These are phyloP conservation scores for Cicer arietinum DNA, from an alignment of 306 rosid genomes.

Conservation along the genomic window DNA sequence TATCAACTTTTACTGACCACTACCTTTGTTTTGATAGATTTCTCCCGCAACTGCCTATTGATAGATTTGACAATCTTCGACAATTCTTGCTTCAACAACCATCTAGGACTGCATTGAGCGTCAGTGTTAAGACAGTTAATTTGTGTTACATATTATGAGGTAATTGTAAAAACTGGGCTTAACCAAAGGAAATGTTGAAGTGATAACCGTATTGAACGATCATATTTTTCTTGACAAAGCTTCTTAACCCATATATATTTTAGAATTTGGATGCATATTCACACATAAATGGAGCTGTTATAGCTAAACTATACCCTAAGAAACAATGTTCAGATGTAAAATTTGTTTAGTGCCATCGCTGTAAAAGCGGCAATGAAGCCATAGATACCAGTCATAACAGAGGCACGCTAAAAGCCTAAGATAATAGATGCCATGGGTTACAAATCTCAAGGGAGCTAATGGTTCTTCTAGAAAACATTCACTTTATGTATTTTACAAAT, in stretches of 20 bases:
- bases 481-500: background rate
- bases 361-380: constrained; percentile 26
- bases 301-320: constrained; percentile 3
- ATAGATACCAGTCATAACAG: constrained; percentile 25
- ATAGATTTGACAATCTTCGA: constrained; percentile 87
- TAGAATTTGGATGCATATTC: background rate
- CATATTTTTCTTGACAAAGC: constrained; percentile 28
- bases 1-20: constrained; percentile 25
- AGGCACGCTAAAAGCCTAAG: background rate
- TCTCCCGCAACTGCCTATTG: constrained; percentile 95
- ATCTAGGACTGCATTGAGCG: constrained; percentile 81
- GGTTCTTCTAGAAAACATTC: constrained; percentile 3
- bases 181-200: constrained; percentile 3
- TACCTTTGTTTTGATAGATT: constrained; percentile 99
- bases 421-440: constrained; percentile 21
- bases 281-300: background rate
- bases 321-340: constrained; percentile 29
- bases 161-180: constrained; percentile 16
- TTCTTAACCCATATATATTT: constrained; percentile 14
- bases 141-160: constrained; percentile 27
- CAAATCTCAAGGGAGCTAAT: constrained; percentile 4
- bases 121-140: constrained; percentile 46
- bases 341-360: background rate
- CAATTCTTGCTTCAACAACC: constrained; percentile 97
- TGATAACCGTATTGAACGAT: constrained; percentile 4